Base-by-base conservation (phyloP, 1,139 yeast genomes). In the Yamadazyma songkhlaensis region DNA sequence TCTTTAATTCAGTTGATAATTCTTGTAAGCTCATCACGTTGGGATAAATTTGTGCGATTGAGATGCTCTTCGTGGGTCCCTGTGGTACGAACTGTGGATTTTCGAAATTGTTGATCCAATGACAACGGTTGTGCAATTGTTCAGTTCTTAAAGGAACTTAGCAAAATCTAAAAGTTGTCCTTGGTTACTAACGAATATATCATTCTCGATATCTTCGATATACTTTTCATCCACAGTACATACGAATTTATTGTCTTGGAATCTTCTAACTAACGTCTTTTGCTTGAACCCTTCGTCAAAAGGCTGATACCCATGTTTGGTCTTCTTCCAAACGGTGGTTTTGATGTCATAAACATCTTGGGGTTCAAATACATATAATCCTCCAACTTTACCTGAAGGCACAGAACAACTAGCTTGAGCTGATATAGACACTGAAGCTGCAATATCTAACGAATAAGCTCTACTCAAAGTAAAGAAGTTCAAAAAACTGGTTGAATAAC, bases 1-100 rank as follows among this genome's bases (percentile, higher is more conserved):
- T 71, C 55, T 75, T 82, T 50, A 84, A 70, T 51, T 83, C 89
- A 27, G 55, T 59, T 32, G 88, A 83, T 42, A 78, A 57, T 26
- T 62, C 60, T 42, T 62, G 60, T 45, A 73, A 66, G 6, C 31
- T 24, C 38, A 35, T 37, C 15, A n/a, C 23, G 12, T 11, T 29
- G n/a, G 20, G 20, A 17, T 17, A 17, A 17, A 17, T 17, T 17
- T 17, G 20, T 17, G 20, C 20, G 20, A 17, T 17, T 17, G 20
- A 17, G 20, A 17, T 17, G 20, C 20, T 6, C 20, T 17, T 17
- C 20, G 20, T 17, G 20, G 20, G 20, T 17, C 4, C 6, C 20
- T 17, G 20, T 17, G 6, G 20, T 17, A 17, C 20, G 20, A 17
- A 17, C 20, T 6, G 20, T 17, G 20, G n/a, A n/a, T n/a, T n/a